Evolutionary conservation across 371 early-diverging fungal species (phyloP).

Genomic region (Circinella umbellata): DNA sequence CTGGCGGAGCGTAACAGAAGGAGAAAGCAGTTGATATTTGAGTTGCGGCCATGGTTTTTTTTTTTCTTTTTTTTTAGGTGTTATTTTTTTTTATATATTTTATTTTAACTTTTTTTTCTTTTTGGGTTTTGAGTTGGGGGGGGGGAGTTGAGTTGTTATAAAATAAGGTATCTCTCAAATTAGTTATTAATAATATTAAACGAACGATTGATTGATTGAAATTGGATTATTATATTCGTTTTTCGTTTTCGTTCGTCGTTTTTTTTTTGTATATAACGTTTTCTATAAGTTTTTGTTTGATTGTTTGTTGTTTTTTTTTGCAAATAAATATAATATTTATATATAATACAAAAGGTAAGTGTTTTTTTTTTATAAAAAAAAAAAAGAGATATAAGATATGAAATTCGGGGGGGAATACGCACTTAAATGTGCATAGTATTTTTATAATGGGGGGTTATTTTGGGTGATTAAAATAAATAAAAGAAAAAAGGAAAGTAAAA

Average conservation of each 20-base stretch:
- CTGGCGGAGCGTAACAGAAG: conserved; percentile 34
- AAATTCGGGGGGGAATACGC: conserved; percentile 7
- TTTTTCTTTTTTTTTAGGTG: neutral
- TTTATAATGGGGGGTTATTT: neutral
- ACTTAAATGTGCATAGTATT: conserved; percentile 27
- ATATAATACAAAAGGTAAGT: conserved; percentile 10
- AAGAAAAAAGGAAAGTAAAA: neutral
- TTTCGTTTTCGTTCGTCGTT: conserved; percentile 5
- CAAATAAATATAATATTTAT: conserved; percentile 14
- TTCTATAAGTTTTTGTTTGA: too few relatives aligned
- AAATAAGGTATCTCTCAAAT: conserved; percentile 3
- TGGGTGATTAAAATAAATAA: too few relatives aligned
- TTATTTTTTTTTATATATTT: too few relatives aligned
- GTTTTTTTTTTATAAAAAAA: conserved; percentile 1
- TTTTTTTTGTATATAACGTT: conserved; percentile 7
- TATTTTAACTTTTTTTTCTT: too few relatives aligned
- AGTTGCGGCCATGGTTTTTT: conserved; percentile 17
- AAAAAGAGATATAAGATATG: conserved; percentile 13
- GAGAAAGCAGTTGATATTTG: conserved; percentile 28
- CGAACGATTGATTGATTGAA: neutral
- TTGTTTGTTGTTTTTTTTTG: conserved; percentile 11
- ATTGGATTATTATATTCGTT: too few relatives aligned
- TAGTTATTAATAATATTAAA: conserved; percentile 1
- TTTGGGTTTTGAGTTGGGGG: too few relatives aligned
- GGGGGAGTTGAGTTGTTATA: too few relatives aligned